Conservation (phyloP, 1,284 basidiomycete species). For the Takashimella tepidaria region DNA sequence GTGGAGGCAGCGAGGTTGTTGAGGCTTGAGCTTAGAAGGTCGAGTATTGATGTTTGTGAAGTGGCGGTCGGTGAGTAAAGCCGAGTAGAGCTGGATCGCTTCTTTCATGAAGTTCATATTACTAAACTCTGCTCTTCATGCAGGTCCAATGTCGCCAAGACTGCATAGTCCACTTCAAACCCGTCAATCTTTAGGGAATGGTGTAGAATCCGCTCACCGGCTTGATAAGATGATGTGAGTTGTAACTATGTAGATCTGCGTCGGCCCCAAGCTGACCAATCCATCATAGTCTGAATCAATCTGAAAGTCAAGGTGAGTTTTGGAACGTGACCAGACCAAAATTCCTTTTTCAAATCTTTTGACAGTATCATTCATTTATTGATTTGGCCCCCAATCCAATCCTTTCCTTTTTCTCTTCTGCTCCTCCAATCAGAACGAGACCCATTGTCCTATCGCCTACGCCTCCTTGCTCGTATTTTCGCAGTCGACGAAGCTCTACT, state of each 20-base stretch:
- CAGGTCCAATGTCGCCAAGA: conserved; percentile 27
- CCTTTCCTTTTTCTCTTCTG: background rate
- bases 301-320: background rate
- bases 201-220: conserved; percentile 2
- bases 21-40: conserved; percentile 21
- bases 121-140: too few relatives aligned
- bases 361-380: too few relatives aligned
- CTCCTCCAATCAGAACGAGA: background rate
- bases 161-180: conserved; percentile 8
- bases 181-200: conserved; percentile 25
- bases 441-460: conserved; percentile 20
- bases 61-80: conserved; percentile 36
- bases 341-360: background rate
- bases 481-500: conserved; percentile 43
- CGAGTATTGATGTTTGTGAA: conserved; percentile 39
- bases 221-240: background rate
- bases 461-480: conserved; percentile 30
- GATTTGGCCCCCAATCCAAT: too few relatives aligned
- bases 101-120: too few relatives aligned
- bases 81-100: background rate
- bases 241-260: too few relatives aligned
- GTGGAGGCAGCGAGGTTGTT: conserved; percentile 26
- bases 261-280: too few relatives aligned
- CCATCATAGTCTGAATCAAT: too few relatives aligned
- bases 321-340: background rate